These are phyloP conservation scores for Phytophthora agathidicida DNA, from an alignment of 352 stramenopile species.

Conservation along the genomic window DNA sequence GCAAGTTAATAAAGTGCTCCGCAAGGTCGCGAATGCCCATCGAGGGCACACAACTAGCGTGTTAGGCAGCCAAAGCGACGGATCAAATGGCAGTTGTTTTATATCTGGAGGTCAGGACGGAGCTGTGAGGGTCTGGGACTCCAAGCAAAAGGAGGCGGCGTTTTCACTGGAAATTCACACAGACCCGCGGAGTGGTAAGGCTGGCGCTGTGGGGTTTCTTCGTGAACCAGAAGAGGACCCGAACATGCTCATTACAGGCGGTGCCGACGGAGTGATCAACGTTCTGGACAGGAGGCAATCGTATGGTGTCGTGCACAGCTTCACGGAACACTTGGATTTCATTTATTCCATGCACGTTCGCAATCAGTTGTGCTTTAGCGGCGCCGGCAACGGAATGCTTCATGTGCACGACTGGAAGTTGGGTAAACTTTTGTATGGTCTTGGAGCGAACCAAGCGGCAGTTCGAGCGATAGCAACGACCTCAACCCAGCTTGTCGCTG, in stretches of 20 bases:
- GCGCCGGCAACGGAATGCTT: conserved; percentile 85
- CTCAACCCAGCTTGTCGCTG: conserved; percentile 58
- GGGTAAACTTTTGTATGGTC: conserved; percentile 76
- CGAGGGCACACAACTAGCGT: conserved; percentile 73
- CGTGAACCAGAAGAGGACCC: conserved; percentile 45
- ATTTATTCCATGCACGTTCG: conserved; percentile 84
- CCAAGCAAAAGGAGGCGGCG: conserved; percentile 44
- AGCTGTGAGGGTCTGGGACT: conserved; percentile 75
- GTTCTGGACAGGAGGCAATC: conserved; percentile 73
- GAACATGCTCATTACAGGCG: conserved; percentile 68
- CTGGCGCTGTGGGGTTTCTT: conserved; percentile 76
- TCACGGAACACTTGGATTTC: conserved; percentile 86
- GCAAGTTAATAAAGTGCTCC: conserved; percentile 43
- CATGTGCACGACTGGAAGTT: conserved; percentile 80
- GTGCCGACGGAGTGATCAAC: conserved; percentile 80
- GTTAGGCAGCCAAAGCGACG: conserved; percentile 34
- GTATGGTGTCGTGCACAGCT: conserved; percentile 56
- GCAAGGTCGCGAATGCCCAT: conserved; percentile 53
- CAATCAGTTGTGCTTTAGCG: conserved; percentile 78
- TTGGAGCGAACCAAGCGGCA: conserved; percentile 85
- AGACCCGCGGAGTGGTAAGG: conserved; percentile 61
- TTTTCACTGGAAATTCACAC: conserved; percentile 55
- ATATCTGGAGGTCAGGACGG: conserved; percentile 87
- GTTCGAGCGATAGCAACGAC: conserved; percentile 75
- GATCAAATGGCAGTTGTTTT: conserved; percentile 24